Evolutionary conservation across 1,284 basidiomycete genomes (phyloP), one percentile per base, ranked within the genome.

Genomic region (Ceratobasidium sp.): DNA sequence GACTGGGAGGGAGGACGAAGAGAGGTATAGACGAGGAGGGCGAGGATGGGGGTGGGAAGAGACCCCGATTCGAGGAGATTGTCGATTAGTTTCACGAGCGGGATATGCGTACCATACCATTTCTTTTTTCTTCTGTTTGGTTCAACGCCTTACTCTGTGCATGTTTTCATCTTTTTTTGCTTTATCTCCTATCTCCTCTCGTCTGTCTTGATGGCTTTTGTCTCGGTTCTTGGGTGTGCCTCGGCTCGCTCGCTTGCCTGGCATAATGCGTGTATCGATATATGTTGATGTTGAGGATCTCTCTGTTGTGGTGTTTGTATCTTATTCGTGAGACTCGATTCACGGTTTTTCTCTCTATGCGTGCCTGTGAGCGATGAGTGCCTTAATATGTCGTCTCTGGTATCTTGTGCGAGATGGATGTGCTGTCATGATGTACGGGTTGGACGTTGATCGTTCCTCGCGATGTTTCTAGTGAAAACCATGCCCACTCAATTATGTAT

Each of bases 201-300:
- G n/a, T n/a, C 11, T 41, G 36, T 5, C 11, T 11, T 41, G 36
- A 45, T 51, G n/a, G 62, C 47, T 60, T 31, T 29, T 62, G 15
- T 33, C 41, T 44, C 29, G 47, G 45, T 57, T 57, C 19, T 24
- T 24, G n/a, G 62, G 62, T 51, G 36, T 29, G 62, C 47, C 50
- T 50, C 47, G 62, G 47, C 54, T 59, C 50, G 41, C 54, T 71
- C 33, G 29, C 27, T n/a, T 41, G 36, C 36, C 44, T 41, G 50
- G 53, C 66, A 71, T 57, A 56, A 47, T 47, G 53, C 54, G 66
- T 71, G 66, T 71, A 71, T 71, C 66, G 53, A 71, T 71, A 69
- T 69, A 44, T 29, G 64, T 53, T 53, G 50, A 53, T 53, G 50
- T 27, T 53, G 5, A n/a, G n/a, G n/a, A n/a, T 53, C 15, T 66